Base-by-base conservation (phyloP, 2,329 filamentous ascomycete species). In the Colletotrichum acutatum region DNA sequence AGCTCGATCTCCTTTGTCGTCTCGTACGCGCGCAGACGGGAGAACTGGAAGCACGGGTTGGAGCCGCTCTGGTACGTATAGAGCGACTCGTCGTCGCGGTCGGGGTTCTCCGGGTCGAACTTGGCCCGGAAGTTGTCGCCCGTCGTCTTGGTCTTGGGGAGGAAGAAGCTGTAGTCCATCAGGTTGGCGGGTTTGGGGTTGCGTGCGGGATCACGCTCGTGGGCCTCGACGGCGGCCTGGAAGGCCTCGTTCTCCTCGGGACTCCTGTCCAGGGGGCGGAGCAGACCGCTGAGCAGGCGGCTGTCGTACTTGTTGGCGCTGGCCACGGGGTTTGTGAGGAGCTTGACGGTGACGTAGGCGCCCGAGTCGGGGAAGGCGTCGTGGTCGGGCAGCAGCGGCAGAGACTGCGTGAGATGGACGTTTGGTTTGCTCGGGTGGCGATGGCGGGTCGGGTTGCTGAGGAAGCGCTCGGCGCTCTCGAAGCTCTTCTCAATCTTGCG, bases 351-450 rank as follows among this genome's bases (percentile, higher is more conserved):
- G 75, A 92, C 89, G 78, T 93, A 93, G 74, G 91, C 90, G 67
- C 91, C 91, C 3, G 89, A 90, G 80, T 93, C 91, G 60, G 91
- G 90, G 83, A 92, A 92, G n/a, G 90, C 89, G 72, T 92, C 89
- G 54, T 91, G 85, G 77, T 93, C 91, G 6, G 91, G 91, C 22
- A 93, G 81, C 52, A 93, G 81, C 32, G 91, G 90, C 73, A 87
- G 88, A 22, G 89, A 88, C 56, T 91, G 89, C 19, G 91, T 85
- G 72, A 92, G 80, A 75, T 89, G 79, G 12, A 74, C 64, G 79
- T 28, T 77, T 75, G 46, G 82, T 76, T 84, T 87, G 60, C 86
- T 86, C 5, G 89, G 91, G 78, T 92, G 90, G 76, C 85, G 88
- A 74, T 91, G 83, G 53, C 85, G 84, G 74, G 82, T 86, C 74